Base-by-base conservation (phyloP, 805 yeast species). In the Candida xiaguanensis region DNA sequence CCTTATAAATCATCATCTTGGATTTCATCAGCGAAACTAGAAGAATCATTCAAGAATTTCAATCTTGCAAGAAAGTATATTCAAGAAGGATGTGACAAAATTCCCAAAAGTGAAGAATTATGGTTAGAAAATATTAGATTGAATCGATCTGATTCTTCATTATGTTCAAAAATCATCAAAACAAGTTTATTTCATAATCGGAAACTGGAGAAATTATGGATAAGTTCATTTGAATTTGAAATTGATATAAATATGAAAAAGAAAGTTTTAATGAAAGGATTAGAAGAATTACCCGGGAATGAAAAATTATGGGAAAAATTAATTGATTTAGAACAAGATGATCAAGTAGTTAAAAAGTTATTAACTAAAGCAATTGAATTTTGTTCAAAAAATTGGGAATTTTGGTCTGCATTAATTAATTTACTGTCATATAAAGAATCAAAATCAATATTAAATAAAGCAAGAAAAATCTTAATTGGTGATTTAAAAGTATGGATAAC, bases 11-110 rank as follows among this genome's bases (percentile, higher is more conserved):
- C 95, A 0, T 75, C 76, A 34, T 85, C 84, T 4, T 91, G 96
- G 95, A 84, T 91, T 16, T 87, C 95, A 0, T 77, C 88, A 34
- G 95, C 96, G 0, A 62, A 87, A 34, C 55, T 88, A 8, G 98
- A 91, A 53, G 83, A 77, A 47, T 74, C 72, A 32, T 82, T 81
- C 1, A 70, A 71, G 31, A 79, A 78, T 37, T 65, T 67, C 39
- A 61, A 61, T 4, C 59, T 59, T 11, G 96, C 98, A 0, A 73
- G 74, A 38, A 61, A 60, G 16, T 44, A 85, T 12, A 81, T 89
- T 5, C 68, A 67, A n/a, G 78, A 85, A 53, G 99, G 95, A 2
- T 85, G 96, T 51, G 66, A 63, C 4, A 65, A 65, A 31, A 78
- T 90, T 47, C 86, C 89, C 0, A 65, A 63, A 28, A 76, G 70